Evolutionary conservation across 1,284 basidiomycete species (phyloP).

Genomic region (Ganoderma boninense): DNA sequence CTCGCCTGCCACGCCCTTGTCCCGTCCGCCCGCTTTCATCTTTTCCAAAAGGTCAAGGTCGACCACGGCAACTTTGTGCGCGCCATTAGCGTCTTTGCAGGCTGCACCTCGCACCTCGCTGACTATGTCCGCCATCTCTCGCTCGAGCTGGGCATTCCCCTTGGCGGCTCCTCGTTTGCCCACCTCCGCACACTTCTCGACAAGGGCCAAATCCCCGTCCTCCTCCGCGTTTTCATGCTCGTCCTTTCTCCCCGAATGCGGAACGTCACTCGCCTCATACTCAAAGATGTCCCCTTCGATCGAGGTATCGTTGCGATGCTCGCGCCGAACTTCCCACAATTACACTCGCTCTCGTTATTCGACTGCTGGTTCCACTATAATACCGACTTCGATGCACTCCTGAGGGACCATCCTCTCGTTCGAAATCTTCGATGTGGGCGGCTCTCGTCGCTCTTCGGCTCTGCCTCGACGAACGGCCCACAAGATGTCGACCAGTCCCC

Average conservation of each 20-base stretch:
- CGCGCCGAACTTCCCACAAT: constrained; percentile 16
- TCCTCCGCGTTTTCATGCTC: constrained; percentile 19
- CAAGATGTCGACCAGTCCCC: not conserved
- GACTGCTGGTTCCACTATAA: constrained; percentile 31
- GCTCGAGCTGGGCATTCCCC: constrained; percentile 15
- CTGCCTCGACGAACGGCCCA: not conserved
- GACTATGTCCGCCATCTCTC: constrained; percentile 24
- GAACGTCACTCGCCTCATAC: constrained; percentile 20
- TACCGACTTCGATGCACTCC: constrained; percentile 23
- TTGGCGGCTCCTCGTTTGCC: not conserved
- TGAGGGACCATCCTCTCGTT: constrained; percentile 21
- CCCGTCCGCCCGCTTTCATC: constrained; percentile 20
- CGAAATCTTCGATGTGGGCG: constrained; percentile 28
- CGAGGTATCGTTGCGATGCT: constrained; percentile 18
- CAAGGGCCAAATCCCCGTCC: constrained; percentile 2
- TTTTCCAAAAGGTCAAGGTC: constrained; percentile 24
- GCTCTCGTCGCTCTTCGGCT: constrained; percentile 23
- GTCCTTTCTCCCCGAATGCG: constrained; percentile 19
- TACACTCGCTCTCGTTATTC: constrained; percentile 25
- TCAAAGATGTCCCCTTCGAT: constrained; percentile 27
- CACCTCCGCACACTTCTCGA: constrained; percentile 15
- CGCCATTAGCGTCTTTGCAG: constrained; percentile 14
- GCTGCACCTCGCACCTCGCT: constrained; percentile 14
- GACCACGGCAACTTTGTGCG: constrained; percentile 15
- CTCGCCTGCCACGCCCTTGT: constrained; percentile 25